Percentiles rank a stretch among this genome's conserved stretches.
These are phyloP conservation scores for Malassezia japonica DNA, from an alignment of 1,284 basidiomycete species.

Conservation along the genomic window DNA sequence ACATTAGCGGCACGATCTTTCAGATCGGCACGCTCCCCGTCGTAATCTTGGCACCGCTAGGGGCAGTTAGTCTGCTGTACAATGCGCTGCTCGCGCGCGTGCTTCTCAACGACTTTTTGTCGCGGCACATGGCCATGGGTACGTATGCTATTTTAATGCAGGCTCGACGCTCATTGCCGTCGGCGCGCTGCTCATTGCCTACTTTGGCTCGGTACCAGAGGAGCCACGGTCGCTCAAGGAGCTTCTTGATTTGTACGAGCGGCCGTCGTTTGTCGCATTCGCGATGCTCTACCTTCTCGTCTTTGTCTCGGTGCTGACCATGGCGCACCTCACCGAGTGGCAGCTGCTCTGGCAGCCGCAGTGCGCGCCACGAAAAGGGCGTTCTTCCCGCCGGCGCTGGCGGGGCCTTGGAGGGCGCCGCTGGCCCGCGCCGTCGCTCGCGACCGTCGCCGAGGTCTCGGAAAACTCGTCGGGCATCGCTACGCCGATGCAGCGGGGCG, in stretches of 20 bases:
- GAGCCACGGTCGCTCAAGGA: conserved; percentile 79
- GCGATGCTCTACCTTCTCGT: conserved; percentile 58
- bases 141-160: background rate
- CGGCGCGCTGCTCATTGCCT: conserved; percentile 78
- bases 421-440: conserved; percentile 37
- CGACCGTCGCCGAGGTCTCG: conserved; percentile 42
- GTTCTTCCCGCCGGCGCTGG: conserved; percentile 7
- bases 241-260: conserved; percentile 65
- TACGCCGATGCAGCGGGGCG: conserved; percentile 20
- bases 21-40: conserved; percentile 74
- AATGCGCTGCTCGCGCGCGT: conserved; percentile 84
- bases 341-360: conserved; percentile 29
- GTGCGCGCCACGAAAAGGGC: conserved; percentile 10
- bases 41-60: conserved; percentile 58
- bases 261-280: conserved; percentile 68
- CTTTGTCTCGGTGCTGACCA: conserved; percentile 54
- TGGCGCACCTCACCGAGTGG: conserved; percentile 44
- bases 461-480: conserved; percentile 45
- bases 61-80: conserved; percentile 82
- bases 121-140: conserved; percentile 67
- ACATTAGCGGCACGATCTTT: conserved; percentile 81
- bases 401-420: conserved; percentile 19
- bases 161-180: conserved; percentile 74
- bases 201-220: conserved; percentile 88
- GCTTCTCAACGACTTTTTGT: conserved; percentile 76